Percentiles rank a stretch among this genome's conserved stretches.
Conservation (phyloP, 495 filamentous ascomycete genomes). For the Trypethelium eluteriae region DNA sequence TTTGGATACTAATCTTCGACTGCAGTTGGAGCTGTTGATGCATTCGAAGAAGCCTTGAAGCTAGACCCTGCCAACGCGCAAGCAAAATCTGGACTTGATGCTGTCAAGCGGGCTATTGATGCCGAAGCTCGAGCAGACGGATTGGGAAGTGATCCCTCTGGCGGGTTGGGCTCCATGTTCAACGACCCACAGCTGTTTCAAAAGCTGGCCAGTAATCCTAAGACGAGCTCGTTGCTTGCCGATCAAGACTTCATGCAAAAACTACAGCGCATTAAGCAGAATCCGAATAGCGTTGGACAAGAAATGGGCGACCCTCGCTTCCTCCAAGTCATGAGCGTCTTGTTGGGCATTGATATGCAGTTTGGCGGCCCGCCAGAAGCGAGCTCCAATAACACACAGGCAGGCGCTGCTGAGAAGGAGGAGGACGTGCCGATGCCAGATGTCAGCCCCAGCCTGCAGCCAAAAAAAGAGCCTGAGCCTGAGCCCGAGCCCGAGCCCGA, state of each 20-base stretch:
- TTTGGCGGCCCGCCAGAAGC: constrained; percentile 55
- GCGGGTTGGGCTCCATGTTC: constrained; percentile 82
- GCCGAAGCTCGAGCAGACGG: constrained; percentile 64
- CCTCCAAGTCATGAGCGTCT: constrained; percentile 85
- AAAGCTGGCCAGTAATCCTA: constrained; percentile 89
- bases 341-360: constrained; percentile 90
- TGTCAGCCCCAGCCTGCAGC: constrained; percentile 44
- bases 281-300: constrained; percentile 69
- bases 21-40: constrained; percentile 63
- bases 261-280: constrained; percentile 67
- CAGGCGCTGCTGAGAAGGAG: constrained; percentile 42
- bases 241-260: constrained; percentile 87
- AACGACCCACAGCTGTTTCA: constrained; percentile 80
- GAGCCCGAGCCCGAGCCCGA: constrained; percentile 57
- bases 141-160: constrained; percentile 54
- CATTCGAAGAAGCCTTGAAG: constrained; percentile 87
- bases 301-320: constrained; percentile 85
- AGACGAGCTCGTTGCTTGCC: constrained; percentile 76
- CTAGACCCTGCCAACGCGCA: constrained; percentile 86
- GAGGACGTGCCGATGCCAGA: constrained; percentile 80
- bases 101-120: constrained; percentile 82
- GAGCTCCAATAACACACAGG: constrained; percentile 37
- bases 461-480: constrained; percentile 51
- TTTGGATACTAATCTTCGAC: not conserved
- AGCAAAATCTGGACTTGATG: constrained; percentile 75